phyloP scores from a whole-genome alignment of 352 stramenopile genomes.

The Aphanomyces stellatus region DNA sequence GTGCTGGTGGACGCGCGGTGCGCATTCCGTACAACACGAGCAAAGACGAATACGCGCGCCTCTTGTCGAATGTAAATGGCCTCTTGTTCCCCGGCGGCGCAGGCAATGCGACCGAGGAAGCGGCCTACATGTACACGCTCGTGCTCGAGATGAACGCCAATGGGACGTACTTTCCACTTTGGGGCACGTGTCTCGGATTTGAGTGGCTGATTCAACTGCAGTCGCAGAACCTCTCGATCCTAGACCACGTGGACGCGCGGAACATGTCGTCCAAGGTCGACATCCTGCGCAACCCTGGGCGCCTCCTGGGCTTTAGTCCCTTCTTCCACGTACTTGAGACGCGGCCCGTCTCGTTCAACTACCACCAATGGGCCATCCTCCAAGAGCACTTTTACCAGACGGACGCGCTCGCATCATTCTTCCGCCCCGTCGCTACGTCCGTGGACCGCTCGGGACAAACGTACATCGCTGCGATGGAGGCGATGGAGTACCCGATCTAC shows the following conservation, averaged over 20 bases:
- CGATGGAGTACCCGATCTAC: slow-evolving; percentile 76
- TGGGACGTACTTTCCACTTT: slow-evolving; percentile 59
- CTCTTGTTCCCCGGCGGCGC: slow-evolving; percentile 56
- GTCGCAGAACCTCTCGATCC: slow-evolving; percentile 31
- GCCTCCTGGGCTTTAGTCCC: slow-evolving; percentile 34
- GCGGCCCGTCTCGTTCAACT: slow-evolving; percentile 67
- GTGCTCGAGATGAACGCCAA: slow-evolving; percentile 56
- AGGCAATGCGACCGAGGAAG: slow-evolving; percentile 43
- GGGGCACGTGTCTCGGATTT: slow-evolving; percentile 72
- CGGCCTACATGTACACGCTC: slow-evolving; percentile 40
- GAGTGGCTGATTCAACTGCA: slow-evolving; percentile 71
- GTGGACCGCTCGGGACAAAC: slow-evolving; percentile 47
- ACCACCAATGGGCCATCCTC: slow-evolving; percentile 54
- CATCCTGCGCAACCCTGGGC: slow-evolving; percentile 41
- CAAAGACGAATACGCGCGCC: slow-evolving; percentile 38
- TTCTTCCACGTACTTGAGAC: slow-evolving; percentile 35
- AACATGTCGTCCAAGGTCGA: slow-evolving; percentile 81
- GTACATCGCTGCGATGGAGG: slow-evolving; percentile 86
- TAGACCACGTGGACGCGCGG: slow-evolving; percentile 52
- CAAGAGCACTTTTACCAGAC: slow-evolving; percentile 36
- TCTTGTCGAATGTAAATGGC: slow-evolving; percentile 61
- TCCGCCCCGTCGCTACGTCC: slow-evolving; percentile 48
- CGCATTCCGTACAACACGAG: slow-evolving; percentile 63
- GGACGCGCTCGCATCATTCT: slow-evolving; percentile 41
- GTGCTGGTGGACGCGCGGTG: slow-evolving; percentile 53